A percentile compares a stretch with the other conserved stretches of the same genome.
Evolutionary conservation across 163 green algal species (phyloP).

Genomic region (Chlamydomonas reinhardtii): DNA sequence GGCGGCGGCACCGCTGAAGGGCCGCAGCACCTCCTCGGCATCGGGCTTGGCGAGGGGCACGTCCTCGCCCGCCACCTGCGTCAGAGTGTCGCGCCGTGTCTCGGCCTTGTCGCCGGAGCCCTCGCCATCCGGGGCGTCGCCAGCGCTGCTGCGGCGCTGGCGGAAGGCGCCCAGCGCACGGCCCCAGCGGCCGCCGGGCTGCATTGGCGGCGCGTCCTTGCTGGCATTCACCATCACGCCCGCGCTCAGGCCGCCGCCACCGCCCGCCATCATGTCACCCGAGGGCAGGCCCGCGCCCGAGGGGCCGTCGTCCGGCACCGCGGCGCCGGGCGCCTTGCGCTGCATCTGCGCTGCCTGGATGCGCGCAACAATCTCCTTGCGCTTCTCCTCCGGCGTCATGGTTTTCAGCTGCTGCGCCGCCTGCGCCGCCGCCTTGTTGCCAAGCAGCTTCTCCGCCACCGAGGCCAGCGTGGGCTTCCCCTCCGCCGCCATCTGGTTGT

Average conservation of each 20-base stretch:
- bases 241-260: neutral
- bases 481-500: neutral
- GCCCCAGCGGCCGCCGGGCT: slow-evolving; percentile 11
- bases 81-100: slow-evolving; percentile 25
- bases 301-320: neutral
- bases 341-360: slow-evolving; percentile 38
- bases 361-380: slow-evolving; percentile 32
- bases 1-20: slow-evolving; percentile 19
- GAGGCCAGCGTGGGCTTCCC: slow-evolving; percentile 36
- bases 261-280: neutral
- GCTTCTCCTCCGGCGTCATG: slow-evolving; percentile 49
- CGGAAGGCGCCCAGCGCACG: slow-evolving; percentile 15
- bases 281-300: slow-evolving; percentile 21
- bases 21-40: slow-evolving; percentile 26
- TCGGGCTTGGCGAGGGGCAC: neutral
- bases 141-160: neutral
- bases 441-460: slow-evolving; percentile 47
- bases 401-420: slow-evolving; percentile 28
- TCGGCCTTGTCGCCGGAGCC: neutral
- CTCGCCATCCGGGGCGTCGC: neutral
- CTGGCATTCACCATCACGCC: slow-evolving; percentile 23
- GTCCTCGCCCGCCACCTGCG: neutral
- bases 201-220: neutral
- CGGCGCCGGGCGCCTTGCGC: slow-evolving; percentile 16
- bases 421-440: neutral